Conservation (phyloP, 2,329 filamentous ascomycete species). For the Phoma sp. region DNA sequence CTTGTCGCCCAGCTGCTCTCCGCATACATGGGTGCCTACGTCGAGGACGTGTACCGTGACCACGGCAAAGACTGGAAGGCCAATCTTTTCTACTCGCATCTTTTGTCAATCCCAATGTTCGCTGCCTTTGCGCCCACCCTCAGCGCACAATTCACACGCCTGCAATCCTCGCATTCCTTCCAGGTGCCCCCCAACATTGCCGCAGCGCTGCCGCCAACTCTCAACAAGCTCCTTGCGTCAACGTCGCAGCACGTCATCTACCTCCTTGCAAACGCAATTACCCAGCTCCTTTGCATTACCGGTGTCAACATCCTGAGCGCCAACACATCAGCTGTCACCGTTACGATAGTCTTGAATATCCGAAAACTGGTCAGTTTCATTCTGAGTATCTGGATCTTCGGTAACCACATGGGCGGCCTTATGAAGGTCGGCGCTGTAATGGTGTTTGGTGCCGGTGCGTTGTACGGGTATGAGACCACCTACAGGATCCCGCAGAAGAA, state of each 20-base stretch:
- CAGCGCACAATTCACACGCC: slow-evolving; percentile 66
- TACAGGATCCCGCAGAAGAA: slow-evolving; percentile 54
- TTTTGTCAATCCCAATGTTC: slow-evolving; percentile 79
- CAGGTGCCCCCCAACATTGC: slow-evolving; percentile 44
- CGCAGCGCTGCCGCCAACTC: slow-evolving; percentile 35
- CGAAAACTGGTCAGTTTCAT: slow-evolving; percentile 91
- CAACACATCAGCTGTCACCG: slow-evolving; percentile 87
- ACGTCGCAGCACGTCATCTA: slow-evolving; percentile 74
- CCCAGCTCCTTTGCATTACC: slow-evolving; percentile 93
- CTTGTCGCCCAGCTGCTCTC: slow-evolving; percentile 89
- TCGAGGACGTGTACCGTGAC: slow-evolving; percentile 84
- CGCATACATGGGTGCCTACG: slow-evolving; percentile 93
- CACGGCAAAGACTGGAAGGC: slow-evolving; percentile 94
- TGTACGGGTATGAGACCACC: slow-evolving; percentile 81
- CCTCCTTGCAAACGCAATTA: slow-evolving; percentile 79
- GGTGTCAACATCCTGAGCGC: slow-evolving; percentile 95
- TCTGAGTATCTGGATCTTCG: slow-evolving; percentile 92
- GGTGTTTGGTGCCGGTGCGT: slow-evolving; percentile 88
- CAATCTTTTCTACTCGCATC: slow-evolving; percentile 90
- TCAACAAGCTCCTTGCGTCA: slow-evolving; percentile 41
- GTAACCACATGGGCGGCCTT: slow-evolving; percentile 77
- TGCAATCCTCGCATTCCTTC: slow-evolving; percentile 70
- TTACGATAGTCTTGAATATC: slow-evolving; percentile 95
- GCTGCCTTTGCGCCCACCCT: slow-evolving; percentile 74
- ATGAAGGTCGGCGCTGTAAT: slow-evolving; percentile 83